A percentile compares a stretch with the other conserved stretches of the same genome.
Evolutionary conservation across 2,329 filamentous ascomycete species (phyloP).

Genomic region (Fusarium domesticum): DNA sequence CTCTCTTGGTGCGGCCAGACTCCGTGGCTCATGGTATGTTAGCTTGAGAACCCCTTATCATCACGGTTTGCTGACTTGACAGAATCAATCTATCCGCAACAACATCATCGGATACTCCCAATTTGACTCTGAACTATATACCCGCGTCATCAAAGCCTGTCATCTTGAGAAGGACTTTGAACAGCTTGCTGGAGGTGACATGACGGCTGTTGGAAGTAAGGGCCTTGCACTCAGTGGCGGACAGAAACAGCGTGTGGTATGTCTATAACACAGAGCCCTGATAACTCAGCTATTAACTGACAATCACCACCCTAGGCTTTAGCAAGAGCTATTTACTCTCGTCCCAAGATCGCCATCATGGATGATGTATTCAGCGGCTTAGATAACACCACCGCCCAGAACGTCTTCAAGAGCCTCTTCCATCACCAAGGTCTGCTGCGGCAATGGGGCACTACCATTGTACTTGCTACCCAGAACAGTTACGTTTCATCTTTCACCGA

Average conservation of each 20-base stretch:
- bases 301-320: slow-evolving; percentile 34
- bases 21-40: slow-evolving; percentile 33
- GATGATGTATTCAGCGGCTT: slow-evolving; percentile 41
- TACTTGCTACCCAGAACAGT: slow-evolving; percentile 39
- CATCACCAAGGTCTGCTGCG: slow-evolving; percentile 27
- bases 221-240: slow-evolving; percentile 47
- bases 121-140: slow-evolving; percentile 28
- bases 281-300: background rate
- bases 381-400: slow-evolving; percentile 34
- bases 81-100: slow-evolving; percentile 35
- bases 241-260: slow-evolving; percentile 43
- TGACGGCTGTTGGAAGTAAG: slow-evolving; percentile 43
- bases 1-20: slow-evolving; percentile 36
- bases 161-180: slow-evolving; percentile 35
- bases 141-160: slow-evolving; percentile 26
- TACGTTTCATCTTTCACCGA: background rate
- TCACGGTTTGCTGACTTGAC: background rate
- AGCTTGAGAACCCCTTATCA: no score
- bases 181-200: slow-evolving; percentile 36
- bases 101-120: slow-evolving; percentile 35
- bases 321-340: slow-evolving; percentile 39
- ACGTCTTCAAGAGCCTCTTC: slow-evolving; percentile 33
- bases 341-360: slow-evolving; percentile 32
- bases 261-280: background rate
- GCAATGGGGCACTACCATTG: slow-evolving; percentile 32